Percentiles rank a stretch among this genome's conserved stretches.
These are phyloP conservation scores for Tubosaeta sp. DNA, from an alignment of 768 basidiomycete genomes.

Conservation along the genomic window DNA sequence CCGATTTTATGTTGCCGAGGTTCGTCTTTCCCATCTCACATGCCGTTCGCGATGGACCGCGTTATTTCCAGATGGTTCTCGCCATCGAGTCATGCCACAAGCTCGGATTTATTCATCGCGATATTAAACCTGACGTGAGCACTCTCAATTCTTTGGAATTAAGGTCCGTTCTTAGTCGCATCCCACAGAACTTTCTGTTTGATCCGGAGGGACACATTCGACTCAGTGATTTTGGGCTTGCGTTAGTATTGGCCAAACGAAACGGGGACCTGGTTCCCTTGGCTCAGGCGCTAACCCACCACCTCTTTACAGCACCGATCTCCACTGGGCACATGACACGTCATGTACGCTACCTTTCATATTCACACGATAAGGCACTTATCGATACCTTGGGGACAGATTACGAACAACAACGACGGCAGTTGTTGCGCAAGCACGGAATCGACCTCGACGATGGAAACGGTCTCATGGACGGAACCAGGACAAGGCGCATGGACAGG, in stretches of 20 bases:
- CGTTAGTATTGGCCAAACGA: constrained; percentile 52
- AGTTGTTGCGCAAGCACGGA: constrained; percentile 87
- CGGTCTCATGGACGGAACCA: constrained; percentile 59
- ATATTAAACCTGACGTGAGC: constrained; percentile 91
- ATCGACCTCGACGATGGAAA: constrained; percentile 87
- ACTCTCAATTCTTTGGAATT: constrained; percentile 22
- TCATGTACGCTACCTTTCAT: constrained; percentile 50
- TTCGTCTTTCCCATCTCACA: constrained; percentile 32
- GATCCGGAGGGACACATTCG: constrained; percentile 91
- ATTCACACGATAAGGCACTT: background rate
- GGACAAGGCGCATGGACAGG: constrained; percentile 75
- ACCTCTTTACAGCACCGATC: constrained; percentile 60
- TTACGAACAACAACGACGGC: constrained; percentile 90
- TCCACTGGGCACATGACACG: constrained; percentile 97
- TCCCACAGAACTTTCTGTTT: constrained; percentile 86
- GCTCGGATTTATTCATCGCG: constrained; percentile 95
- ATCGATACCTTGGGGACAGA: constrained; percentile 43
- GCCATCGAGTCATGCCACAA: constrained; percentile 92
- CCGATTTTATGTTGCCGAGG: constrained; percentile 93
- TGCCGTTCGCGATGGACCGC: constrained; percentile 22
- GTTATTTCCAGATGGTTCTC: constrained; percentile 74
- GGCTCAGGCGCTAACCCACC: constrained; percentile 17
- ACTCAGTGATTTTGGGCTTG: constrained; percentile 93
- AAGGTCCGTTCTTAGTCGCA: constrained; percentile 23
- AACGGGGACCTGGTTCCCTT: constrained; percentile 21